Conservation (phyloP, 257 asterid species). For the Craterostigma plantagineum region DNA sequence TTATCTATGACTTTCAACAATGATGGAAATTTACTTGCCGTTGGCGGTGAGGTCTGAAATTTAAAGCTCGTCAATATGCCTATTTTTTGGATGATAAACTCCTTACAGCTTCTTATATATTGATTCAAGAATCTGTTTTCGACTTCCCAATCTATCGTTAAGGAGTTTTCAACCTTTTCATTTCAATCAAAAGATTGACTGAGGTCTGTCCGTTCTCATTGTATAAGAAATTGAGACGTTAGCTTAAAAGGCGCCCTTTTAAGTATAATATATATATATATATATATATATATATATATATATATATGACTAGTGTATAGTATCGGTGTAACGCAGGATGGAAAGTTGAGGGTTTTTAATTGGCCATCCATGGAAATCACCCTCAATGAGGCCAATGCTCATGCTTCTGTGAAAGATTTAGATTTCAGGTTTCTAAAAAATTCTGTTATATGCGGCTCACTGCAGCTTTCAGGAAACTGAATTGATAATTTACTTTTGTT, state of each 20-base stretch:
- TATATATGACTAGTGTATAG: too few relatives aligned
- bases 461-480: too few relatives aligned
- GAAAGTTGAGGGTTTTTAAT: conserved; percentile 71
- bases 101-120: not conserved
- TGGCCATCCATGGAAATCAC: conserved; percentile 80
- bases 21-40: conserved; percentile 77
- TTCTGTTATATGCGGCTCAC: not conserved
- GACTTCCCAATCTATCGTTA: not conserved
- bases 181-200: too few relatives aligned
- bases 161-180: too few relatives aligned
- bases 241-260: too few relatives aligned
- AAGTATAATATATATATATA: too few relatives aligned
- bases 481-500: conserved; percentile 1
- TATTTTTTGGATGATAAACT: not conserved
- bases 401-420: conserved; percentile 70
- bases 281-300: too few relatives aligned
- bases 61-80: not conserved
- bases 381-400: conserved; percentile 43
- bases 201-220: too few relatives aligned
- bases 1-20: conserved; percentile 48
- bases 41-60: conserved; percentile 79
- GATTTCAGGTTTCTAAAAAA: conserved; percentile 54
- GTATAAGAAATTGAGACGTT: too few relatives aligned
- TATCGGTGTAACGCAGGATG: conserved; percentile 67
- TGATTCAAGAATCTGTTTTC: not conserved